Percentiles rank a stretch among this genome's conserved stretches.
Evolutionary conservation across 257 asterid genomes (phyloP).

Genomic region (Echium plantagineum): DNA sequence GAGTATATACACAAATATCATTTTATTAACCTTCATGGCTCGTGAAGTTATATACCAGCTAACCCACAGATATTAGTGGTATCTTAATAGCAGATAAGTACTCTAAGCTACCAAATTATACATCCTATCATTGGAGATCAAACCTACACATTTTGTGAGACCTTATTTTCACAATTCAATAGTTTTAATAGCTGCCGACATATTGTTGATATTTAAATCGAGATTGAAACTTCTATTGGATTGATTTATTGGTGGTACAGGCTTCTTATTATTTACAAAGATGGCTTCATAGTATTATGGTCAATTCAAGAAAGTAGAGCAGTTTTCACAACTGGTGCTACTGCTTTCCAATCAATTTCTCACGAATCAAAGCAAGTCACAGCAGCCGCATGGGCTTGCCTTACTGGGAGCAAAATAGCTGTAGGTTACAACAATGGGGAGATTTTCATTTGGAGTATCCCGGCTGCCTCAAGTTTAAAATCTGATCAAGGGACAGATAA

Average conservation of each 20-base stretch:
- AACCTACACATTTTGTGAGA: no score
- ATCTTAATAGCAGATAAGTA: no score
- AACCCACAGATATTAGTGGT: no score
- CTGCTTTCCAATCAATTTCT: constrained; percentile 30
- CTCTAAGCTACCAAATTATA: no score
- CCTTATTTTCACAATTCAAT: no score
- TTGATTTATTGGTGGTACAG: constrained; percentile 26
- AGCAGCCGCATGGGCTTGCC: constrained; percentile 86
- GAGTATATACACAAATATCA: no score
- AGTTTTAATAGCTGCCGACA: background rate
- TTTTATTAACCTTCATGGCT: no score
- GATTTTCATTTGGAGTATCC: constrained; percentile 63
- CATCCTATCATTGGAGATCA: no score
- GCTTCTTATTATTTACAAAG: constrained; percentile 52
- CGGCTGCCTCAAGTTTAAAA: constrained; percentile 29
- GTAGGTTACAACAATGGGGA: constrained; percentile 90
- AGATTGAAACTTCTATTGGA: background rate
- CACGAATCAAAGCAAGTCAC: constrained; percentile 72
- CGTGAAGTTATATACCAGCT: no score
- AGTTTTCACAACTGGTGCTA: constrained; percentile 36
- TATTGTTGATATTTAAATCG: background rate
- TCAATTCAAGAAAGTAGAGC: constrained; percentile 60
- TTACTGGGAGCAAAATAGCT: constrained; percentile 63
- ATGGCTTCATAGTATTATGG: constrained; percentile 70
- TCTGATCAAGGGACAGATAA: constrained; percentile 25